These are phyloP conservation scores for Cyclotella cryptica DNA, from an alignment of 108 stramenopile species.

Conservation along the genomic window DNA sequence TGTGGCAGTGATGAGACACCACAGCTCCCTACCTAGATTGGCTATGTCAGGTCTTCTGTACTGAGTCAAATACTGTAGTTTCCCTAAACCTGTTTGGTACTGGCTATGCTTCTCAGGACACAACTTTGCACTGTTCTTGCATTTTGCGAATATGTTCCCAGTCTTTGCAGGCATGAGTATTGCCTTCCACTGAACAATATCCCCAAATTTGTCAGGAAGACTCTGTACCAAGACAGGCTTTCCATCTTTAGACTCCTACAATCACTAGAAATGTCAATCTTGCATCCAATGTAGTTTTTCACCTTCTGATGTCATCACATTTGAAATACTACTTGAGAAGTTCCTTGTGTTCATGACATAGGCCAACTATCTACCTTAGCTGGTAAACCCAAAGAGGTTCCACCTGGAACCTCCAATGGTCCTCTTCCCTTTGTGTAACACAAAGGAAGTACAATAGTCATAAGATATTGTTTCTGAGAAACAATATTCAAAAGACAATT, in stretches of 20 bases:
- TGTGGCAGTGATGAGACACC: slow-evolving; percentile 15
- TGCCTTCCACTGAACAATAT: background rate
- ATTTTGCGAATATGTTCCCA: background rate
- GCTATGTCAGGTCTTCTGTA: slow-evolving; percentile 38
- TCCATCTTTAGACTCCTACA: slow-evolving; percentile 28
- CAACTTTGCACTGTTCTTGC: background rate
- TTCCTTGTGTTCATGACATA: slow-evolving; percentile 25
- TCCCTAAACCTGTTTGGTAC: slow-evolving; percentile 41
- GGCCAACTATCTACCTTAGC: too few species aligned
- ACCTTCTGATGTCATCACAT: background rate
- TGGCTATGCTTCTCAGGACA: background rate
- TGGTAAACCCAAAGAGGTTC: too few species aligned
- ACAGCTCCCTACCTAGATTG: slow-evolving; percentile 45
- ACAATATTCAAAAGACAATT: too few species aligned
- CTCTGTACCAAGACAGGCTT: slow-evolving; percentile 55
- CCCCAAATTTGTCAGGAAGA: slow-evolving; percentile 39
- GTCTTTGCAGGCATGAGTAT: slow-evolving; percentile 24
- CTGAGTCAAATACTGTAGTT: slow-evolving; percentile 27
- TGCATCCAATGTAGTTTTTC: background rate
- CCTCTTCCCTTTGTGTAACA: too few species aligned
- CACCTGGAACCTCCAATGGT: too few species aligned
- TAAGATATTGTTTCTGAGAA: too few species aligned
- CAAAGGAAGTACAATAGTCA: too few species aligned
- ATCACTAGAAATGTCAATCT: background rate
- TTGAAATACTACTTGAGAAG: background rate